These are phyloP conservation scores for Penicillium nordicum DNA, from an alignment of 2,329 filamentous ascomycete genomes.

Conservation along the genomic window DNA sequence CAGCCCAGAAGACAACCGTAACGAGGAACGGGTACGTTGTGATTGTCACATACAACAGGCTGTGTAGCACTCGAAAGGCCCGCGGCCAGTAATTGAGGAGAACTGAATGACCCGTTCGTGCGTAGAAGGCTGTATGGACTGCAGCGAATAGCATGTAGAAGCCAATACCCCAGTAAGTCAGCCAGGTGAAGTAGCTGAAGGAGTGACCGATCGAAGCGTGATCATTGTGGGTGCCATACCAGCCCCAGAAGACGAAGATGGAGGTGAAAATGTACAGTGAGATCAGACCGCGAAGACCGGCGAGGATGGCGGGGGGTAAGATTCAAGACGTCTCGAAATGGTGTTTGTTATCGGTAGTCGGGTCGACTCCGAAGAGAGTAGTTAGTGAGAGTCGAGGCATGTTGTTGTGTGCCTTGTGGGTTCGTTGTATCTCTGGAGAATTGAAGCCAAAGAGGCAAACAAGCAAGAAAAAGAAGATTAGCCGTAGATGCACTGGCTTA, in stretches of 20 bases:
- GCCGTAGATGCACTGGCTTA: background rate
- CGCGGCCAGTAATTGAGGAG: conserved; percentile 61
- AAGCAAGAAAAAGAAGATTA: background rate
- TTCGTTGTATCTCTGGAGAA: background rate
- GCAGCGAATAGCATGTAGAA: conserved; percentile 72
- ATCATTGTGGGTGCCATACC: conserved; percentile 55
- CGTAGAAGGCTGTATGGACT: conserved; percentile 67
- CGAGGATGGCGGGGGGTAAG: conserved; percentile 63
- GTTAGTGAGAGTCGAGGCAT: conserved; percentile 21
- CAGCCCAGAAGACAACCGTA: conserved; percentile 66
- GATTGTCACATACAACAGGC: conserved; percentile 61
- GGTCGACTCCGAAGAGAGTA: conserved; percentile 35
- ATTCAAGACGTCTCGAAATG: conserved; percentile 80
- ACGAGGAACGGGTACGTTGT: conserved; percentile 66
- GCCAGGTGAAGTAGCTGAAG: conserved; percentile 79
- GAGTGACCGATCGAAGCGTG: conserved; percentile 50
- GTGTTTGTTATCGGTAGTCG: conserved; percentile 48
- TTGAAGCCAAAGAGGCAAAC: background rate
- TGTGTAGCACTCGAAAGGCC: conserved; percentile 62
- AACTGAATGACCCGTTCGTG: conserved; percentile 48
- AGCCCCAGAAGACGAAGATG: conserved; percentile 67
- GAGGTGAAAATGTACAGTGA: conserved; percentile 63
- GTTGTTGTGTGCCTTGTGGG: background rate
- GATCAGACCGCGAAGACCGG: conserved; percentile 50
- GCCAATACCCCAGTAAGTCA: conserved; percentile 77